Evolutionary conservation across 139 green algal genomes (phyloP).

Genomic region (Chlamydomonas sp.): DNA sequence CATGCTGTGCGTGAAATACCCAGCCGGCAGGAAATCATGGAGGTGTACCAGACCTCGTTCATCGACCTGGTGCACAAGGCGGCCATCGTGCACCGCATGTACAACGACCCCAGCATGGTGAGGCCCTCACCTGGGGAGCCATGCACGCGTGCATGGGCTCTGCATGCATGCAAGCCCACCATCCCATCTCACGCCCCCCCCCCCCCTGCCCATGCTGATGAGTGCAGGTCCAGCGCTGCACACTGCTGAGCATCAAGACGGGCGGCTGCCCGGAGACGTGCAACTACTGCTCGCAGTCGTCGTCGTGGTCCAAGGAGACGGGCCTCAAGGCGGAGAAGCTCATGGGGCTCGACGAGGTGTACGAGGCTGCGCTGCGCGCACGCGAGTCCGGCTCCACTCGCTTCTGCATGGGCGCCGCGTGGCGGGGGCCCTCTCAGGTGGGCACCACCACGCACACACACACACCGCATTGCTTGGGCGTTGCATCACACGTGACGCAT

Average conservation of each 20-base stretch:
- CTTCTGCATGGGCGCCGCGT: constrained; percentile 99
- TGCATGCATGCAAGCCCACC: background rate
- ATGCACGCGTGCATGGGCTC: background rate
- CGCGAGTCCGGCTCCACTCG: constrained; percentile 88
- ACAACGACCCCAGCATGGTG: constrained; percentile 85
- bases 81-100: constrained; percentile 77
- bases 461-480: background rate
- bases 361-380: constrained; percentile 77
- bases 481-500: background rate
- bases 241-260: constrained; percentile 96
- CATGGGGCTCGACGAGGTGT: constrained; percentile 85
- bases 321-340: constrained; percentile 88
- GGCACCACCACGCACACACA: constrained; percentile 14
- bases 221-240: constrained; percentile 92
- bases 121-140: background rate
- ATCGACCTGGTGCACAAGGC: constrained; percentile 88
- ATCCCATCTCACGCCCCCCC: background rate
- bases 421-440: constrained; percentile 83
- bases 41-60: constrained; percentile 82
- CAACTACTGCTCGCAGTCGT: constrained; percentile 83
- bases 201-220: background rate
- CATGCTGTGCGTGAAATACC: too few relatives aligned
- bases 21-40: constrained; percentile 80
- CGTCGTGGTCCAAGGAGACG: constrained; percentile 72
- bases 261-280: constrained; percentile 96